Conservation (phyloP, 108 stramenopile genomes). For the Asterionellopsis glacialis region DNA sequence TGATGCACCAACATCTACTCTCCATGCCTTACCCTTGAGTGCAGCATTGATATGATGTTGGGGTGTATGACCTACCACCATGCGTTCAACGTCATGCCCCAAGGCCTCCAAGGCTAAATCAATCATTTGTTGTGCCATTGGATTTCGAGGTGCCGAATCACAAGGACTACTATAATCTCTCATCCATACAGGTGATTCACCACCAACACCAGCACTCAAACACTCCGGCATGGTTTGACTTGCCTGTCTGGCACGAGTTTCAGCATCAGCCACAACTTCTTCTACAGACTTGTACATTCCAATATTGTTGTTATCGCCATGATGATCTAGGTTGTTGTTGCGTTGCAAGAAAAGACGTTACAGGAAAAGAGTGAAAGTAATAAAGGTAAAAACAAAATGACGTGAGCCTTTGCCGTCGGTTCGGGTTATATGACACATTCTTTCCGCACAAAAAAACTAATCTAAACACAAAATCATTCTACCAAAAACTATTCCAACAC, state of each 20-base stretch:
- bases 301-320: conserved; percentile 30
- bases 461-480: too few species aligned
- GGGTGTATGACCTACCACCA: conserved; percentile 84
- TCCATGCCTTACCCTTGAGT: conserved; percentile 63
- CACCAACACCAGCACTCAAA: conserved; percentile 48
- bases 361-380: too few species aligned
- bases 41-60: conserved; percentile 67
- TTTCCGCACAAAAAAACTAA: too few species aligned
- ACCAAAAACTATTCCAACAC: too few species aligned
- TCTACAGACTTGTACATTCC: conserved; percentile 38
- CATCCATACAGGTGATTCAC: conserved; percentile 69
- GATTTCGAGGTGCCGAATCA: conserved; percentile 41
- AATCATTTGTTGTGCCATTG: conserved; percentile 31
- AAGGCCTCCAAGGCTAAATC: conserved; percentile 8
- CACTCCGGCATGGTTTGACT: conserved; percentile 54
- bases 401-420: too few species aligned
- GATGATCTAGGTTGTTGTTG: conserved; percentile 5
- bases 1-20: conserved; percentile 66
- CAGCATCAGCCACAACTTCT: conserved; percentile 35
- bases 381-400: too few species aligned
- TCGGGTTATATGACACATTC: too few species aligned
- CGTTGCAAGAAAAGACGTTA: conserved; percentile 1
- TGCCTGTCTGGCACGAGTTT: conserved; percentile 35
- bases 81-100: conserved; percentile 35
- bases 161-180: conserved; percentile 60